A percentile compares a stretch with the other conserved stretches of the same genome.
Evolutionary conservation across 345 rosid genomes (phyloP).

Genomic region (Salix arbutifolia): DNA sequence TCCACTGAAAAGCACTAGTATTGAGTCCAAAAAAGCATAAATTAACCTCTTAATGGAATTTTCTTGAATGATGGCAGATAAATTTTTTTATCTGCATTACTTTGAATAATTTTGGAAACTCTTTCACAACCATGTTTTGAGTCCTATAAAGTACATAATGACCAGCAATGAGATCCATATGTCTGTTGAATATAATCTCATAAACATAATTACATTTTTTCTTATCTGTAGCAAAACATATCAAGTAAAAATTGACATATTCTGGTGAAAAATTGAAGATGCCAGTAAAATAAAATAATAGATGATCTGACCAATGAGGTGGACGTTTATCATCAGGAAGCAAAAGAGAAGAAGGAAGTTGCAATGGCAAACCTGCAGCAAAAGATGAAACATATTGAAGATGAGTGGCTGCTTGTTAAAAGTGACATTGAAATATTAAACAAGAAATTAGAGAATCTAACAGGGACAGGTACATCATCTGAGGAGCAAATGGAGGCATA

Average conservation of each 20-base stretch:
- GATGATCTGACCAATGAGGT: slow-evolving; percentile 9
- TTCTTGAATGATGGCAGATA: too few relatives aligned
- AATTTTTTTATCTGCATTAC: too few relatives aligned
- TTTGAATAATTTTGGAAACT: too few relatives aligned
- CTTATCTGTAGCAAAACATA: too few relatives aligned
- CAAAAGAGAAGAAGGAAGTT: slow-evolving; percentile 40
- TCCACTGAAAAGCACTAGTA: too few relatives aligned
- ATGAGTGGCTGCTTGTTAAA: slow-evolving; percentile 36
- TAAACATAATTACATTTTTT: too few relatives aligned
- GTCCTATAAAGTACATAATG: too few relatives aligned
- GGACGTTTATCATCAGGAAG: slow-evolving; percentile 43
- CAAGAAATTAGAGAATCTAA: slow-evolving; percentile 40
- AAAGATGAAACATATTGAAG: slow-evolving; percentile 47
- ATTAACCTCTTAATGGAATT: too few relatives aligned
- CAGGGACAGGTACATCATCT: slow-evolving; percentile 29
- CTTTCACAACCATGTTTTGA: too few relatives aligned
- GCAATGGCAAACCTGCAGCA: slow-evolving; percentile 48
- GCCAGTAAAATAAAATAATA: background rate
- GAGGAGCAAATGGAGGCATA: slow-evolving; percentile 30
- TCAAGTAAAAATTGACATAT: background rate
- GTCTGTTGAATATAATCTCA: too few relatives aligned
- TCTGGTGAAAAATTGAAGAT: background rate
- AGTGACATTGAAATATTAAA: slow-evolving; percentile 38
- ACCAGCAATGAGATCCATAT: too few relatives aligned
- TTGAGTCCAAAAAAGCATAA: too few relatives aligned